A percentile compares a stretch with the other conserved stretches of the same genome.
These are phyloP conservation scores for Daphne laureola DNA, from an alignment of 441 rosid genomes.

Conservation along the genomic window DNA sequence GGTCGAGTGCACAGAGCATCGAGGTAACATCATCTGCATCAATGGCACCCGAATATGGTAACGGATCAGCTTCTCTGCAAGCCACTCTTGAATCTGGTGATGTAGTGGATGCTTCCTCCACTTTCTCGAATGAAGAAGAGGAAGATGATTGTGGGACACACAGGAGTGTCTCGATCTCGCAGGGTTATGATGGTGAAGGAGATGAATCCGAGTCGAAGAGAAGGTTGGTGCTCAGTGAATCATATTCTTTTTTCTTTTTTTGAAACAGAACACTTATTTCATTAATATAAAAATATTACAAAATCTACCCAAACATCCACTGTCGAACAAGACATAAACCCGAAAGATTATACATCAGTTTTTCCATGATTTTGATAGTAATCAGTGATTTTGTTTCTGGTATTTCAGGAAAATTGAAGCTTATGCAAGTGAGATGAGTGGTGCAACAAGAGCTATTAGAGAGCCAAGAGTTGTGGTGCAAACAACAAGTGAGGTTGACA, in stretches of 20 bases:
- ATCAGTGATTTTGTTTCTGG: conserved; percentile 7
- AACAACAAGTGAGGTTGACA: conserved; percentile 68
- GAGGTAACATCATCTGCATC: conserved; percentile 58
- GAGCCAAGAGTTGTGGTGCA: conserved; percentile 75
- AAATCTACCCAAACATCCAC: too few relatives aligned
- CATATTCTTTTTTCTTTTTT: too few relatives aligned
- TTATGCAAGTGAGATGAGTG: conserved; percentile 59
- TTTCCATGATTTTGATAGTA: conserved; percentile 7
- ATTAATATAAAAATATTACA: too few relatives aligned
- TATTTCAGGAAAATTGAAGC: conserved; percentile 55
- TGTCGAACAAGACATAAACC: too few relatives aligned
- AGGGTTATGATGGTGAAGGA: conserved; percentile 52
- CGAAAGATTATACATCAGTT: neutral
- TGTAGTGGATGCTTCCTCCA: conserved; percentile 51
- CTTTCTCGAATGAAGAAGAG: conserved; percentile 59
- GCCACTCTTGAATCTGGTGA: conserved; percentile 43
- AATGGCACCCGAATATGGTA: conserved; percentile 30
- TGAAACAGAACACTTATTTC: too few relatives aligned
- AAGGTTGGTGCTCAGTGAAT: conserved; percentile 31
- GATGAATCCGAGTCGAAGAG: conserved; percentile 72
- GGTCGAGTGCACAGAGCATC: conserved; percentile 37
- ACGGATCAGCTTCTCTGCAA: conserved; percentile 28
- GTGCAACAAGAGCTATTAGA: conserved; percentile 70
- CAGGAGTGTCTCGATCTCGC: conserved; percentile 48
- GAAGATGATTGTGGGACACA: conserved; percentile 59